Evolutionary conservation across 148 eudicot genomes (phyloP).

Genomic region (Talinum fruticosum): DNA sequence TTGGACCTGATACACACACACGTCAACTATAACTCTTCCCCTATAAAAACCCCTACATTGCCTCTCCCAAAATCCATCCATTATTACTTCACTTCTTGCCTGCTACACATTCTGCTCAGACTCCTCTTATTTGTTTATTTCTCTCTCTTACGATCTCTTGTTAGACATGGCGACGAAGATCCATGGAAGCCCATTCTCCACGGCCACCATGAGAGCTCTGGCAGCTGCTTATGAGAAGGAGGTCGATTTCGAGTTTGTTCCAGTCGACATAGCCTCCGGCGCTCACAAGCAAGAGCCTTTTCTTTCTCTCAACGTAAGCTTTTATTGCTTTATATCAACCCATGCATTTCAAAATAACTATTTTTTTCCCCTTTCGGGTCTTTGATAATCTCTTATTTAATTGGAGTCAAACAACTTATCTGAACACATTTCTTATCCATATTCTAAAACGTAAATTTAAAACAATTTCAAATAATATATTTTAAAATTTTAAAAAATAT

Average conservation of each 20-base stretch:
- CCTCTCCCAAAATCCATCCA: not conserved
- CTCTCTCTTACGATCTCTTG: not conserved
- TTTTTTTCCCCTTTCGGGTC: not conserved
- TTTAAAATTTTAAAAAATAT: too few species aligned
- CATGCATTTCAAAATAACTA: not conserved
- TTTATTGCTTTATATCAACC: not conserved
- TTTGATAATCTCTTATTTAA: too few species aligned
- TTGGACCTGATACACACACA: not conserved
- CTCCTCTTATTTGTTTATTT: not conserved
- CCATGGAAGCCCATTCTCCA: slow-evolving; percentile 21
- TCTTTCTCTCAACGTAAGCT: slow-evolving; percentile 25
- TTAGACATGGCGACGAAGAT: slow-evolving; percentile 22
- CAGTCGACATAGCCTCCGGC: slow-evolving; percentile 24
- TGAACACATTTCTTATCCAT: not conserved
- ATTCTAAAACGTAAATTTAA: too few species aligned
- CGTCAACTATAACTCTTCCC: not conserved
- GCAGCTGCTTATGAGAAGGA: slow-evolving; percentile 23
- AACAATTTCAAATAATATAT: too few species aligned
- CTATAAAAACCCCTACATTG: not conserved
- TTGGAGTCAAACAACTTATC: not conserved
- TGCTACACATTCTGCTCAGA: not conserved
- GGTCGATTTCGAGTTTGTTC: slow-evolving; percentile 19
- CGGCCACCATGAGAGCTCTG: slow-evolving; percentile 21
- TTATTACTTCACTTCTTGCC: not conserved
- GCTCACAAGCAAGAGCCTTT: slow-evolving; percentile 24